These are phyloP conservation scores for Sonneratia caseolaris DNA, from an alignment of 345 rosid genomes.

Conservation along the genomic window DNA sequence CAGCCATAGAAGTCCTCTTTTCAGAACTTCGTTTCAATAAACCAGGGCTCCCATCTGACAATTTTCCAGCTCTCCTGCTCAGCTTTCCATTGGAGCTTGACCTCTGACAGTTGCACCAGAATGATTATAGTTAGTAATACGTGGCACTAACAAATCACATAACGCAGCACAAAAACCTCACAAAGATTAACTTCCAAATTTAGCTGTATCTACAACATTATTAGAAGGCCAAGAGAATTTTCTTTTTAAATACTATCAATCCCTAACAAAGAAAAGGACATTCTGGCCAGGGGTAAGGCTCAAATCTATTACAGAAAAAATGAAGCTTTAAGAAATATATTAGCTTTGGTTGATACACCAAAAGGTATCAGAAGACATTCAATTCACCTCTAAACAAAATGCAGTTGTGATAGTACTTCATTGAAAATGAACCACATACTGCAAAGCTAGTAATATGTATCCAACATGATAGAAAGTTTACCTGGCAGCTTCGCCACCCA, in stretches of 20 bases:
- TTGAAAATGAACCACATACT: not conserved
- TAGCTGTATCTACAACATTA: not conserved
- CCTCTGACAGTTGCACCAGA: slow-evolving; percentile 28
- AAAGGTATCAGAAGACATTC: not conserved
- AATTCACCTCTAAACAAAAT: not conserved
- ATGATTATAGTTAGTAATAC: not conserved
- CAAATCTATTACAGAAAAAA: not conserved
- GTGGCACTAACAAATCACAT: too few relatives aligned
- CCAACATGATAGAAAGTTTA: slow-evolving; percentile 8
- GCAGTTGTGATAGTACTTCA: not conserved
- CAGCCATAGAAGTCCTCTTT: slow-evolving; percentile 42
- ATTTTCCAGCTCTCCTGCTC: slow-evolving; percentile 33
- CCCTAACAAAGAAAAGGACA: not conserved
- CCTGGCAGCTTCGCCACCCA: slow-evolving; percentile 14
- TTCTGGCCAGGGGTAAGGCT: not conserved
- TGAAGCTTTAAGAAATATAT: not conserved
- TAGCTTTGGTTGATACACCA: not conserved
- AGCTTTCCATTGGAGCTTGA: slow-evolving; percentile 36
- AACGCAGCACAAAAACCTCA: not conserved
- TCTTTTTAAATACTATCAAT: not conserved
- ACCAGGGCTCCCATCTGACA: slow-evolving; percentile 29
- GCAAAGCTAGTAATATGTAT: not conserved
- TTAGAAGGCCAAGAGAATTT: not conserved
- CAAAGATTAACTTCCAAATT: not conserved
- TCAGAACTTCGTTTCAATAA: slow-evolving; percentile 50